These are phyloP conservation scores for Blastocystis sp. DNA, from an alignment of 352 stramenopile genomes.

Conservation along the genomic window DNA sequence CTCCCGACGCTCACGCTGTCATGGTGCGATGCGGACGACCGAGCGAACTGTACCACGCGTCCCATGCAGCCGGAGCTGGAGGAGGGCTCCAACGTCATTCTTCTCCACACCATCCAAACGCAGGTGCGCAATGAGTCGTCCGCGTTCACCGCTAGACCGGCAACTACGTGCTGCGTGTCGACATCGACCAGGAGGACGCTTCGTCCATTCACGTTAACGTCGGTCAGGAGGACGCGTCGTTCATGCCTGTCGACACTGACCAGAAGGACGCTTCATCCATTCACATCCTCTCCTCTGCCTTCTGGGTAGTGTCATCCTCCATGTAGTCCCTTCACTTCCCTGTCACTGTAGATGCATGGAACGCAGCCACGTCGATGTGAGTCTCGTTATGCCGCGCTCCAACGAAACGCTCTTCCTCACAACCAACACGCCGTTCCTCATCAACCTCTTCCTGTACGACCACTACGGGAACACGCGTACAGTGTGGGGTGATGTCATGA, in stretches of 20 bases:
- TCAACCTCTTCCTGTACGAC: conserved; percentile 6
- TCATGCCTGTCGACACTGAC: neutral
- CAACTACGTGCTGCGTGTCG: neutral
- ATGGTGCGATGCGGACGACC: neutral
- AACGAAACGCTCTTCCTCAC: neutral
- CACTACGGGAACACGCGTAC: neutral
- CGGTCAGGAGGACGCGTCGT: no score
- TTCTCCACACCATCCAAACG: no score
- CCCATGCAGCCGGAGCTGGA: neutral
- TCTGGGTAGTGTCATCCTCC: neutral
- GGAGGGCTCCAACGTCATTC: no score
- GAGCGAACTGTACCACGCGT: neutral
- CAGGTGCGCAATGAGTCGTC: no score
- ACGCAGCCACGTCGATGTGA: neutral
- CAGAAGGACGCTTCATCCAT: neutral
- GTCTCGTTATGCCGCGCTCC: no score
- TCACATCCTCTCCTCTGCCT: neutral
- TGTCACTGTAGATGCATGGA: neutral
- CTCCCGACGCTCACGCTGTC: neutral
- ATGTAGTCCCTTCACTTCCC: neutral
- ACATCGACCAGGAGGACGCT: no score
- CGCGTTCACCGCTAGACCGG: neutral
- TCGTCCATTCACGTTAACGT: neutral
- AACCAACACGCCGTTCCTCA: conserved; percentile 2
- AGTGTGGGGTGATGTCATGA: neutral